phyloP scores from a whole-genome alignment of 2,329 filamentous ascomycete genomes.

The Cylindrodendrum hubeiense region DNA sequence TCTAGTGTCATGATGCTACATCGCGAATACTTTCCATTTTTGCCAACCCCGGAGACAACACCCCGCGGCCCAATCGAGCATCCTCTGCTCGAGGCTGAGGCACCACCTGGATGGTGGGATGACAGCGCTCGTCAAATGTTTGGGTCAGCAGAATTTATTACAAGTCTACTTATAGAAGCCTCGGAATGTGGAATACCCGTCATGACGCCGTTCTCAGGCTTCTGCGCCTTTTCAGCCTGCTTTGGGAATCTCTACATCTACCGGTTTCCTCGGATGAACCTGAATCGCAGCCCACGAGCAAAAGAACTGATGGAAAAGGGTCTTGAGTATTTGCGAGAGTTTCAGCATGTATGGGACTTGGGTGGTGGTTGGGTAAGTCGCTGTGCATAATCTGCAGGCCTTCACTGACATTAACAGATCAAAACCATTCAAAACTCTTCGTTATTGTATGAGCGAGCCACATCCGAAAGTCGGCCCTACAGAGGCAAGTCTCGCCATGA shows the following conservation, averaged over 20 bases:
- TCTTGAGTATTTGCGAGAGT: slow-evolving; percentile 38
- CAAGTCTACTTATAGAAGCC: slow-evolving; percentile 51
- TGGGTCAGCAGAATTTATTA: slow-evolving; percentile 50
- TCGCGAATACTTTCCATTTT: slow-evolving; percentile 58
- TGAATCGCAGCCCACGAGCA: slow-evolving; percentile 26
- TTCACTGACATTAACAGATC: slow-evolving; percentile 28
- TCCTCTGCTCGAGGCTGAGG: slow-evolving; percentile 52
- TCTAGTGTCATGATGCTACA: slow-evolving; percentile 56
- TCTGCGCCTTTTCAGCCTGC: slow-evolving; percentile 60
- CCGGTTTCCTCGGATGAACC: slow-evolving; percentile 56
- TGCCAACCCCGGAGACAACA: slow-evolving; percentile 50
- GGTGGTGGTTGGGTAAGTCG: slow-evolving; percentile 37
- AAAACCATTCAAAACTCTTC: slow-evolving; percentile 42
- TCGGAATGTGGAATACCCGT: slow-evolving; percentile 52
- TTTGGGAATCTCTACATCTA: slow-evolving; percentile 56
- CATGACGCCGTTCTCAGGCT: slow-evolving; percentile 57
- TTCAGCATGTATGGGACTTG: slow-evolving; percentile 38
- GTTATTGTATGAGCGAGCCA: slow-evolving; percentile 34
- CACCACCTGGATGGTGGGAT: slow-evolving; percentile 55
- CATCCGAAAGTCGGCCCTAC: slow-evolving; percentile 34
- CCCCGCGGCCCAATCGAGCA: slow-evolving; percentile 56
- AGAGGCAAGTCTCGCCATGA: slow-evolving; percentile 34
- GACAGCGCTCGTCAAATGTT: slow-evolving; percentile 53
- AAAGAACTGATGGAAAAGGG: slow-evolving; percentile 38
- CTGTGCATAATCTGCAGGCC: rapidly evolving